Evolutionary conservation across 495 filamentous ascomycete species (phyloP).

Genomic region (Paragyromitra xinjiangensis): DNA sequence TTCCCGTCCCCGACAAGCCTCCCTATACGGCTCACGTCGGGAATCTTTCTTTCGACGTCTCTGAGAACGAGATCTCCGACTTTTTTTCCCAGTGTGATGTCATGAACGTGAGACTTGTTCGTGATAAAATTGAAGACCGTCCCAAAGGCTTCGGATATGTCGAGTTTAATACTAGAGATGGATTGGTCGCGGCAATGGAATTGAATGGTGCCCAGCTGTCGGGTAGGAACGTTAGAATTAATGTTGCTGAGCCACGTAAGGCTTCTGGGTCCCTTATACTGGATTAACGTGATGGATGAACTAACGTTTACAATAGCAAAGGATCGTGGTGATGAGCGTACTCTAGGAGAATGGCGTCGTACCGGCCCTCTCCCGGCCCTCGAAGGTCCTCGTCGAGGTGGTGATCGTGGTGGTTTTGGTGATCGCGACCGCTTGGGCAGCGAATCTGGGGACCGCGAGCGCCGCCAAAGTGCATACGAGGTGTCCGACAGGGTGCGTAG

Average conservation of each 20-base stretch:
- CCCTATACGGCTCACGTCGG: conserved; percentile 95
- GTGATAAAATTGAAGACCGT: conserved; percentile 87
- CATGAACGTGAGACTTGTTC: conserved; percentile 90
- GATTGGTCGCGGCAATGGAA: conserved; percentile 88
- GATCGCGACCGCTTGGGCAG: conserved; percentile 64
- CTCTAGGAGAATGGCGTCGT: conserved; percentile 84
- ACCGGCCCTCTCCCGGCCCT: conserved; percentile 86
- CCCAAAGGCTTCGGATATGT: conserved; percentile 99
- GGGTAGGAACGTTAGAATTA: conserved; percentile 86
- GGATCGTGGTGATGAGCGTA: conserved; percentile 71
- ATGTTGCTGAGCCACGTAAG: conserved; percentile 85
- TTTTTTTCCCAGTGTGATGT: conserved; percentile 87
- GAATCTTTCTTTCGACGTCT: conserved; percentile 94
- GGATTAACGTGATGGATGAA: too few species aligned
- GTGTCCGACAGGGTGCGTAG: conserved; percentile 84
- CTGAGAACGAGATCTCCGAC: conserved; percentile 76
- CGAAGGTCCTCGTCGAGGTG: conserved; percentile 55
- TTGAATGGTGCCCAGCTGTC: conserved; percentile 80
- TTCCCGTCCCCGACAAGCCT: conserved; percentile 87
- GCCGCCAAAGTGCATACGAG: conserved; percentile 62
- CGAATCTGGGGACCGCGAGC: conserved; percentile 64
- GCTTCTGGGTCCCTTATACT: conserved; percentile 29
- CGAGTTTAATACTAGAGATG: conserved; percentile 87
- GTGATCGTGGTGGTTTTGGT: conserved; percentile 65
- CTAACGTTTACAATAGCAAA: conserved; percentile 67